These are phyloP conservation scores for Fraxinus quadrangulata DNA, from an alignment of 257 asterid species.

Conservation along the genomic window DNA sequence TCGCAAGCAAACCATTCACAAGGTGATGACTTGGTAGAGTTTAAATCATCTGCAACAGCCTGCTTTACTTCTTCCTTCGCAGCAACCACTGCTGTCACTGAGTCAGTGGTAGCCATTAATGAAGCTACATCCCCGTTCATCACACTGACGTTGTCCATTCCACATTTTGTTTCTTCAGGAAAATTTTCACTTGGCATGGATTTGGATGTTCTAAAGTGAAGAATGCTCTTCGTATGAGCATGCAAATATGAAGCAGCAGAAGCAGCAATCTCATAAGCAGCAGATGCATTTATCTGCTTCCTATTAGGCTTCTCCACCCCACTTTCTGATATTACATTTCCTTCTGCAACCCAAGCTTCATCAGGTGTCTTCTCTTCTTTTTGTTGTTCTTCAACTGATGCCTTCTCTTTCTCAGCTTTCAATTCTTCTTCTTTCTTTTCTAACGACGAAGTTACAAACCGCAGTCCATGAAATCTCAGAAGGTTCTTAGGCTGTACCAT, in stretches of 20 bases:
- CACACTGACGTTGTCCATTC: constrained; percentile 4
- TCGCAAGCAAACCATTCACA: constrained; percentile 57
- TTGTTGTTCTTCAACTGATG: constrained; percentile 38
- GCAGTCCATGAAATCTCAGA: constrained; percentile 54
- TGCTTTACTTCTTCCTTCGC: constrained; percentile 60
- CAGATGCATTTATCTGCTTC: constrained; percentile 35
- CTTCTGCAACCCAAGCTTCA: constrained; percentile 31
- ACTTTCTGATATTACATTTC: constrained; percentile 20
- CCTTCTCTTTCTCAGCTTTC: constrained; percentile 56
- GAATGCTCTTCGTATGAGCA: constrained; percentile 44
- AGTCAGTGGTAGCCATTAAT: constrained; percentile 47
- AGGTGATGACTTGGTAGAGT: constrained; percentile 43
- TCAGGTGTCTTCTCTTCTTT: constrained; percentile 27
- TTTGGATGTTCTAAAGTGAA: constrained; percentile 30
- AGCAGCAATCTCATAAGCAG: constrained; percentile 53
- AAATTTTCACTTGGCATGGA: constrained; percentile 13
- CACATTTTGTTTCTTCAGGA: constrained; percentile 4
- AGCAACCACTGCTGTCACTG: constrained; percentile 52
- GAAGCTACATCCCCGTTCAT: constrained; percentile 39
- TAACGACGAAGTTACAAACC: constrained; percentile 72
- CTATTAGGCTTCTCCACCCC: constrained; percentile 24
- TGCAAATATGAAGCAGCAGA: constrained; percentile 54
- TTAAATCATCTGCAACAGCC: constrained; percentile 55
- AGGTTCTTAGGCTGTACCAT: constrained; percentile 65
- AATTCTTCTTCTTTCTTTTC: constrained; percentile 74